Evolutionary conservation across 495 filamentous ascomycete genomes (phyloP).

Genomic region (Endocarpon pusillum): DNA sequence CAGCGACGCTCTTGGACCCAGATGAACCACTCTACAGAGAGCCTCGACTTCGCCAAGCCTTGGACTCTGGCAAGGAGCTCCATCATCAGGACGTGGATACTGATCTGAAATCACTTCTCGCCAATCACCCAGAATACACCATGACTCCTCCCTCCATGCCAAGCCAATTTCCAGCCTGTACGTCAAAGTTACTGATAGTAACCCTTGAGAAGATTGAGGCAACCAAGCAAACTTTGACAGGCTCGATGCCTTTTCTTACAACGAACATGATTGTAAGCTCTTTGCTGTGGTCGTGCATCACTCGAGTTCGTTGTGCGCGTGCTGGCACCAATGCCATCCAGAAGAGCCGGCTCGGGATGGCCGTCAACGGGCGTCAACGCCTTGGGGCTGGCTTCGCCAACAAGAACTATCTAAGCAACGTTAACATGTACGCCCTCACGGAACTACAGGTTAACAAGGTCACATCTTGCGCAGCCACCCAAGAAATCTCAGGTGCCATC

Average conservation of each 20-base stretch:
- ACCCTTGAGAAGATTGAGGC: conserved; percentile 1
- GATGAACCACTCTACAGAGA: neutral
- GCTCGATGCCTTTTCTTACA: neutral
- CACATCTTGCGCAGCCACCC: neutral
- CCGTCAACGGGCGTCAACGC: conserved; percentile 5
- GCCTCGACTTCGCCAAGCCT: neutral
- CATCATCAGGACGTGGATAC: conserved; percentile 1
- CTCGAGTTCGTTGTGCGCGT: conserved; percentile 2
- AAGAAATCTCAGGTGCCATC: neutral
- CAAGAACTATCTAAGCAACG: conserved; percentile 3
- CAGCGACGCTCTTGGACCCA: neutral
- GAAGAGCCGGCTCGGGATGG: conserved; percentile 1
- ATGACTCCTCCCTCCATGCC: conserved; percentile 2
- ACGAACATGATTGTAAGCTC: conserved; percentile 6
- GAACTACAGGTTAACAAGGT: neutral
- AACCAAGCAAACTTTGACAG: neutral
- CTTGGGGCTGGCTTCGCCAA: conserved; percentile 1
- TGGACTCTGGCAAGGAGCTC: neutral
- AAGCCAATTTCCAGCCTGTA: neutral
- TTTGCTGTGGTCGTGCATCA: conserved; percentile 8
- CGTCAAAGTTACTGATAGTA: conserved; percentile 5
- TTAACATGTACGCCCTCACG: conserved; percentile 2
- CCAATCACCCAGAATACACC: conserved; percentile 5
- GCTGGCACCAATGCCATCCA: neutral
- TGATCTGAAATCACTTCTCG: conserved; percentile 1